Conservation (phyloP, 768 basidiomycete genomes). For the Suillus cothurnatus region DNA sequence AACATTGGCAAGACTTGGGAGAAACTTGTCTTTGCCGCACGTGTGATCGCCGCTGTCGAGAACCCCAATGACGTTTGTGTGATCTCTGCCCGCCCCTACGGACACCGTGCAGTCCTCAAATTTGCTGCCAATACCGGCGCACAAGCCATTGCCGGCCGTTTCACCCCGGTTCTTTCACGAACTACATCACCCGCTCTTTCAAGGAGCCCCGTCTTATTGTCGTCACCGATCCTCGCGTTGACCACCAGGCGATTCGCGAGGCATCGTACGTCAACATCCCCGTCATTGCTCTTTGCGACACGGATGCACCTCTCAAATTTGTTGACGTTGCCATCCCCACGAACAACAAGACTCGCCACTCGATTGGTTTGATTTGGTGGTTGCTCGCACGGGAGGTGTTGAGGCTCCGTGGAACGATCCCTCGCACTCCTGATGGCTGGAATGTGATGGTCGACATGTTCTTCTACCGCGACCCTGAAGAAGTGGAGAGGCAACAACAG, state of each 20-base stretch:
- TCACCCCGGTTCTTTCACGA: conserved; percentile 99
- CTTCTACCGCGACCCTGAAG: conserved; percentile 99
- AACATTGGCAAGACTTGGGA: conserved; percentile 99
- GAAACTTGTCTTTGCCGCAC: conserved; percentile 97
- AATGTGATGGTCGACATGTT: conserved; percentile 99
- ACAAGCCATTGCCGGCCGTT: conserved; percentile 97
- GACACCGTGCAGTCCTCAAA: conserved; percentile 99
- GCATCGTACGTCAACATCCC: conserved; percentile 99
- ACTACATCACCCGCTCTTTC: conserved; percentile 99
- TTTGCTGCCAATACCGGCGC: conserved; percentile 98
- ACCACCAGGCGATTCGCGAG: conserved; percentile 99
- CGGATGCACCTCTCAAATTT: conserved; percentile 95
- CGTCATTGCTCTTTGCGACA: conserved; percentile 98
- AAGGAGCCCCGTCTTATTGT: conserved; percentile 99
- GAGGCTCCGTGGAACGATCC: conserved; percentile 91
- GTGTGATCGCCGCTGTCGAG: conserved; percentile 95
- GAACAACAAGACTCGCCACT: conserved; percentile 99
- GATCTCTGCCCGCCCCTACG: conserved; percentile 97
- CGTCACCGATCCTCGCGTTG: conserved; percentile 98
- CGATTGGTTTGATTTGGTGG: conserved; percentile 98
- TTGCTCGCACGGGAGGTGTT: conserved; percentile 96
- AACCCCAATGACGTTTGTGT: conserved; percentile 98
- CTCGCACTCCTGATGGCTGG: conserved; percentile 92
- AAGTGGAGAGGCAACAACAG: conserved; percentile 97
- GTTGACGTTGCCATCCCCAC: conserved; percentile 99